A percentile compares a stretch with the other conserved stretches of the same genome.
phyloP scores from a whole-genome alignment of 441 rosid genomes.

The Macaranga tanarius region DNA sequence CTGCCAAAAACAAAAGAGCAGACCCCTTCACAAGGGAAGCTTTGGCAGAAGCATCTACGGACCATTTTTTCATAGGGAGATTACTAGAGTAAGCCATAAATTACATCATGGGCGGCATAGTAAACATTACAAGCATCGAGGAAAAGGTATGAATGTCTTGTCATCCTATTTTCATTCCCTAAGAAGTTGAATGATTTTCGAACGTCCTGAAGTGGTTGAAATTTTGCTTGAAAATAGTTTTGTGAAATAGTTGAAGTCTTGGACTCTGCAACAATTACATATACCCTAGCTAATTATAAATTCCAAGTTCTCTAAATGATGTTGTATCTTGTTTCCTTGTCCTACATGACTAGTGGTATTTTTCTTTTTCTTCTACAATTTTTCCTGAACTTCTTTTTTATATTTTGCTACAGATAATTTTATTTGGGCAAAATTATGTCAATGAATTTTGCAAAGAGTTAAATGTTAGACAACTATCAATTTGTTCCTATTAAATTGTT shows the following conservation, averaged over 20 bases:
- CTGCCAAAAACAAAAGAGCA: conserved; percentile 58
- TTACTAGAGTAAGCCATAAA: conserved; percentile 12
- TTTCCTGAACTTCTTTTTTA: background rate
- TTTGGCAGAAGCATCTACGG: conserved; percentile 25
- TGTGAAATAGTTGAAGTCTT: background rate
- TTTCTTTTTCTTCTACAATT: background rate
- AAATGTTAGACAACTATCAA: background rate
- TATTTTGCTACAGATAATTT: background rate
- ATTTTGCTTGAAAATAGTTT: background rate
- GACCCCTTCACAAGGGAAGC: conserved; percentile 29
- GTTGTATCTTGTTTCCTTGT: background rate
- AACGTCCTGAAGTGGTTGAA: background rate
- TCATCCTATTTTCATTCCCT: background rate
- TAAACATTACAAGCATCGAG: background rate
- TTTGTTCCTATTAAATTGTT: background rate
- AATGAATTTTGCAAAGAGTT: background rate
- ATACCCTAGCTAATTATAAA: background rate
- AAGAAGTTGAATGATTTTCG: background rate
- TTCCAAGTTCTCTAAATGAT: background rate
- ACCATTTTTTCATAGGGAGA: conserved; percentile 17
- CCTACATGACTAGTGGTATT: background rate
- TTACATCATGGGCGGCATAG: conserved; percentile 1
- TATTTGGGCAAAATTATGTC: background rate
- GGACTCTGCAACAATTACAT: background rate
- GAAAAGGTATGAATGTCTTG: background rate